Percentiles rank a stretch among this genome's conserved stretches.
Evolutionary conservation across 2,329 filamentous ascomycete species (phyloP).

Genomic region (Botryotinia convoluta): DNA sequence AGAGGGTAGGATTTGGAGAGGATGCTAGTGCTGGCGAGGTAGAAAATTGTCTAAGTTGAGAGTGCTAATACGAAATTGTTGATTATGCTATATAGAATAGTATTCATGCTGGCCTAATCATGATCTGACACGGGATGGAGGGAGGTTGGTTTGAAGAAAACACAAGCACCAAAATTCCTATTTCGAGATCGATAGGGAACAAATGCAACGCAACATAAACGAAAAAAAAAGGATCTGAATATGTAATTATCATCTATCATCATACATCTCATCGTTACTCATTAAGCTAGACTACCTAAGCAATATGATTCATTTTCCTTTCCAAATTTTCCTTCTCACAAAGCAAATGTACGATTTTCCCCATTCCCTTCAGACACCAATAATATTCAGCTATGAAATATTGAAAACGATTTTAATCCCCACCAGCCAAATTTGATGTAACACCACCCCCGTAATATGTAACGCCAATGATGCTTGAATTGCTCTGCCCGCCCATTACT

Average conservation of each 20-base stretch:
- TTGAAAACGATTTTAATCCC: constrained; percentile 2
- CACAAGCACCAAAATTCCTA: background rate
- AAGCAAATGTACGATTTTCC: background rate
- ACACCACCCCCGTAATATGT: background rate
- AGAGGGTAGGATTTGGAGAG: background rate
- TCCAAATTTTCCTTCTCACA: constrained; percentile 4
- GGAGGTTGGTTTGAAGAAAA: background rate
- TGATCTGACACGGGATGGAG: background rate
- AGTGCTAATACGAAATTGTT: background rate
- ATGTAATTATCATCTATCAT: background rate
- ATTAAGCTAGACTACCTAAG: constrained; percentile 13
- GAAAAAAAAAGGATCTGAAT: background rate
- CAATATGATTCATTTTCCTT: constrained; percentile 12
- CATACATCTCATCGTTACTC: constrained; percentile 11
- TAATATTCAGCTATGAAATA: constrained; percentile 5
- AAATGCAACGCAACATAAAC: background rate
- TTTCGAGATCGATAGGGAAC: background rate
- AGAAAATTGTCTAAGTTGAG: background rate
- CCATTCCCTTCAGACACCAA: background rate
- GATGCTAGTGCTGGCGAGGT: background rate
- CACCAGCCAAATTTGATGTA: background rate
- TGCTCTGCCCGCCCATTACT: background rate
- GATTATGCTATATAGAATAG: background rate
- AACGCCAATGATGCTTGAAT: constrained; percentile 7
- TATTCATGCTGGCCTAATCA: background rate